Evolutionary conservation across 2,329 filamentous ascomycete species (phyloP), one percentile per base, ranked within the genome.

Genomic region (Neopestalotiopsis sp.): DNA sequence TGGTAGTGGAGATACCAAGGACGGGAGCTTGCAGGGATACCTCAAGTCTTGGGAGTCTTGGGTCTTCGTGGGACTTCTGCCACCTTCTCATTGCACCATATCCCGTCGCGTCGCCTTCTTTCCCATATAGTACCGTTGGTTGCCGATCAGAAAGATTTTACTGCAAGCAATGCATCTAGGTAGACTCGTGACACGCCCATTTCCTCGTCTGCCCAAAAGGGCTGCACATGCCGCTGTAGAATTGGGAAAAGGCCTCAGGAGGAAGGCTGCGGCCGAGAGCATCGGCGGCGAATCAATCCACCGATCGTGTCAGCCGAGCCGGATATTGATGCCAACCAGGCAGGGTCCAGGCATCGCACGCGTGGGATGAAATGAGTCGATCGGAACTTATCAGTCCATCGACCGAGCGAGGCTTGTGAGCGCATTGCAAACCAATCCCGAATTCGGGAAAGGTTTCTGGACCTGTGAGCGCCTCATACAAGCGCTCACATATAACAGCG

Each of bases 11-110:
- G 63, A 45, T 6, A 30, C n/a, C 63, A 57, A 57, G 17, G 63
- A 66, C 63, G 63, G 63, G 63, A 66, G 63, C 63, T 66, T 66
- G 63, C 63, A 66, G 63, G 49, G 63, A 49, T 64, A 12, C 10
- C 6, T 17, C 34, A n/a, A 40, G 32, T 62, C 30, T 40, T 40
- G 28, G 59, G n/a, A 34, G 30, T 20, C n/a, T 24, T 28, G 20
- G 20, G 57, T 17, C 24, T n/a, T 24, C 57, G 28, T 59, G 24
- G 24, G 57, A 34, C 24, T 14, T 59, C 57, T 59, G 30, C 24
- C 9, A 59, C 57, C 57, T 59, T 59, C 57, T 59, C 57, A 59
- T 59, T 59, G 57, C 57, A 59, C 57, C 57, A 59, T 38, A 38
- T 38, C 34, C 34, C 34, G 34, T 34, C 20, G 28, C 57, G 9